These are phyloP conservation scores for Rusavskia elegans DNA, from an alignment of 495 filamentous ascomycete species.

Conservation along the genomic window DNA sequence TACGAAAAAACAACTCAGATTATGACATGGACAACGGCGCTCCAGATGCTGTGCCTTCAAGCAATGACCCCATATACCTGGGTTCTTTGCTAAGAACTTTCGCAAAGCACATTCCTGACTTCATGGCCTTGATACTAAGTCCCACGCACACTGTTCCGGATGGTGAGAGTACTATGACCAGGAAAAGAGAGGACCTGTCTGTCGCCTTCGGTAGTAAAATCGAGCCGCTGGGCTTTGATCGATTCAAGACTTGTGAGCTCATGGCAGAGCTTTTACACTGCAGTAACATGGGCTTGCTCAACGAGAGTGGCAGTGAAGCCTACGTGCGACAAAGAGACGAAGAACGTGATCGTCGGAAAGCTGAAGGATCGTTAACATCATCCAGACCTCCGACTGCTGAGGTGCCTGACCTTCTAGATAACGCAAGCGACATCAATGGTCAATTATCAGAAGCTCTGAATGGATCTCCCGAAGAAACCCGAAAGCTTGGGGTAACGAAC, in stretches of 20 bases:
- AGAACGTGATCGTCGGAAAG: constrained; percentile 63
- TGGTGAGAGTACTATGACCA: constrained; percentile 39
- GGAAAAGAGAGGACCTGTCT: constrained; percentile 49
- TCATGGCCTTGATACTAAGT: constrained; percentile 75
- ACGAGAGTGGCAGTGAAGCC: constrained; percentile 80
- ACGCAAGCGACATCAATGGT: constrained; percentile 20
- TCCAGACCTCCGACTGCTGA: constrained; percentile 24
- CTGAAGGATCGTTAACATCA: constrained; percentile 39
- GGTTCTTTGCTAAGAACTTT: constrained; percentile 85
- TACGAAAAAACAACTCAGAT: constrained; percentile 98
- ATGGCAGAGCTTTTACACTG: constrained; percentile 98
- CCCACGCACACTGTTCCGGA: constrained; percentile 43
- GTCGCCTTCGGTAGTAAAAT: constrained; percentile 82
- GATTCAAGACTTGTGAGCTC: constrained; percentile 97
- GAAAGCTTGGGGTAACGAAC: constrained; percentile 55
- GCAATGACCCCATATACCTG: constrained; percentile 90
- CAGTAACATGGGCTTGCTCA: constrained; percentile 96
- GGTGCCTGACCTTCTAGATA: constrained; percentile 31
- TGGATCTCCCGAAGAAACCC: constrained; percentile 30
- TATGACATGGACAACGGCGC: constrained; percentile 83
- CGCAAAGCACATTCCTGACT: constrained; percentile 81
- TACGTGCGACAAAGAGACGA: constrained; percentile 67
- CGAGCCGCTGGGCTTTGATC: constrained; percentile 90
- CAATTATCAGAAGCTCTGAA: constrained; percentile 16
- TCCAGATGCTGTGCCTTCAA: constrained; percentile 60